Evolutionary conservation across 352 stramenopile species (phyloP), one percentile per base, ranked within the genome.

Genomic region (Pythium dissotocum): DNA sequence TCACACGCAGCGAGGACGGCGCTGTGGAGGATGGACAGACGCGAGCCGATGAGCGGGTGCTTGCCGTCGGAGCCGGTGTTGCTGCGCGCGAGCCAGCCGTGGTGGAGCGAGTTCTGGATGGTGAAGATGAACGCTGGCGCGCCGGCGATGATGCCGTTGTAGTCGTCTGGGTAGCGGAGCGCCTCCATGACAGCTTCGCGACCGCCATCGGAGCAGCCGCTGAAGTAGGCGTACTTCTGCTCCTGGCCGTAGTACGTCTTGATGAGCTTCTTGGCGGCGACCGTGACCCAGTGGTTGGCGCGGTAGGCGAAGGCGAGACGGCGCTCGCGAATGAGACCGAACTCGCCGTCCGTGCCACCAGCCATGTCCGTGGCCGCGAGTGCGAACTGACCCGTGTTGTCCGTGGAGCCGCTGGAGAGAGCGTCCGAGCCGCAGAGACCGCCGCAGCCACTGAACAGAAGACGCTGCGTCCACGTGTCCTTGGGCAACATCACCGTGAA

Each of bases 381-480:
- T 4, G 32, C 71, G 54, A 83, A 78, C 49, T 78, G 67, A 3
- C 76, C 73, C 18, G 68, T 67, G 2, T 59, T 62, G 12, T 69
- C 75, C 1, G 70, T 56, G 2, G 73, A 75, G 35, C 69, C 71
- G 5, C 68, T 58, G 26, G 70, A 40, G 60, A 80, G 69, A 12
- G 36, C 40, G 58, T 77, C 77, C n/a, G 52, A 72, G n/a, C 73
- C 76, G n/a, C 73, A 83, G 32, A 80, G 65, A 0, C 76, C 73
- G 16, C 71, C 76, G 33, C 76, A 80, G 13, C 76, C 76, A 32
- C 74, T 55, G 58, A 80, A 73, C 65, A 77, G 73, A 57, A 79
- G 79, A 10, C 73, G 68, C 48, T 83, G 76, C 7, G 73, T 83
- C 73, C 73, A 83, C 0, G 73, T 80, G 2, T 52, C n/a, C 49